Conservation (phyloP, 257 asterid genomes). For the Pogostemon cablin region DNA sequence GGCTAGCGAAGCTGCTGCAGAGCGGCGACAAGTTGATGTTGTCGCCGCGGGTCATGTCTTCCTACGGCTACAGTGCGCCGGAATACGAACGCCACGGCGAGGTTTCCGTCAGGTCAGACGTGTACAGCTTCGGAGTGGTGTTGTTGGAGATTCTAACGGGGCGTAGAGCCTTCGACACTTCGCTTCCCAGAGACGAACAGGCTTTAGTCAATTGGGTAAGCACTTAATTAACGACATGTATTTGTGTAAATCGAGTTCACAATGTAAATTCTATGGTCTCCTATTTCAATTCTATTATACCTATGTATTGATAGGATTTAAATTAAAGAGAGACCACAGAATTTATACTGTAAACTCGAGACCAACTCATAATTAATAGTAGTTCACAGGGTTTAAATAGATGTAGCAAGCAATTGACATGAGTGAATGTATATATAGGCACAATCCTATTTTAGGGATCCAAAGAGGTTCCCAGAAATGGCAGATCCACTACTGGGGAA, state of each 20-base stretch:
- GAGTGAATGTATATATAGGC: constrained; percentile 44
- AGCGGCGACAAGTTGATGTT: constrained; percentile 55
- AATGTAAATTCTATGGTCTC: too few species aligned
- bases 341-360: too few species aligned
- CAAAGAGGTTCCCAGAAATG: constrained; percentile 70
- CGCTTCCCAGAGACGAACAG: constrained; percentile 63
- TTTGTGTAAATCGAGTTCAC: too few species aligned
- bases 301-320: too few species aligned
- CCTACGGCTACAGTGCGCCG: constrained; percentile 79
- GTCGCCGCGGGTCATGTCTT: constrained; percentile 62
- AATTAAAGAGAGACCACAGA: too few species aligned
- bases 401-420: too few species aligned
- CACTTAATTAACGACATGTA: neutral
- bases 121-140: constrained; percentile 80
- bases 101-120: constrained; percentile 73
- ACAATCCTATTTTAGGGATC: constrained; percentile 65
- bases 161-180: constrained; percentile 67
- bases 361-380: too few species aligned
- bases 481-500: constrained; percentile 71
- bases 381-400: too few species aligned
- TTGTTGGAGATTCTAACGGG: constrained; percentile 82
- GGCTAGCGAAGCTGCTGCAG: constrained; percentile 75
- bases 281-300: too few species aligned
- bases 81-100: constrained; percentile 74
- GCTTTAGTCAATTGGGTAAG: constrained; percentile 77